Conservation (phyloP, 2,329 filamentous ascomycete genomes). For the Pseudogymnoascus sp. region DNA sequence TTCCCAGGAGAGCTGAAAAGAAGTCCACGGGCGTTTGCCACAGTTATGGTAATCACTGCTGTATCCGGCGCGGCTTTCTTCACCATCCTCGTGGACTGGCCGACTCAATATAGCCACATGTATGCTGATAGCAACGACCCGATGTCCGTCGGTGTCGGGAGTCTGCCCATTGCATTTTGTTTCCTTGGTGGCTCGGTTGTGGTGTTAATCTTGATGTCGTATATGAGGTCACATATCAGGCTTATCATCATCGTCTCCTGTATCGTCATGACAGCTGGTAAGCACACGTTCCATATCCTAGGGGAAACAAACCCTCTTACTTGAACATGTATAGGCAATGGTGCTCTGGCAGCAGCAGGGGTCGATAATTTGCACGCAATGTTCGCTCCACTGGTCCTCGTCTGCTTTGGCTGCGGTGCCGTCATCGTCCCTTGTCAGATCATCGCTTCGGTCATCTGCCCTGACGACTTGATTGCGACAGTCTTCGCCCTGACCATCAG, state of each 20-base stretch:
- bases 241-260: constrained; percentile 52
- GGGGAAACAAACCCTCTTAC: no score
- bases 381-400: constrained; percentile 46
- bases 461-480: constrained; percentile 62
- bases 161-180: constrained; percentile 43
- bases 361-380: constrained; percentile 44
- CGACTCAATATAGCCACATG: constrained; percentile 55
- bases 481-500: constrained; percentile 59
- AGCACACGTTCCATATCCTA: no score
- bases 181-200: constrained; percentile 49
- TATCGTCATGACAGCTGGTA: constrained; percentile 51
- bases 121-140: constrained; percentile 41
- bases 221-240: constrained; percentile 45
- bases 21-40: constrained; percentile 40
- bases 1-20: constrained; percentile 44
- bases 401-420: constrained; percentile 57
- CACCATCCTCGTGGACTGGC: constrained; percentile 50
- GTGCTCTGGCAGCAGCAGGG: constrained; percentile 42
- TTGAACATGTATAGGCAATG: constrained; percentile 35
- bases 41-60: constrained; percentile 50
- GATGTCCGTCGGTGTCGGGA: constrained; percentile 54
- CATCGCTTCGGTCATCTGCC: constrained; percentile 61
- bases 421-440: constrained; percentile 61
- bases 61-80: constrained; percentile 53
- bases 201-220: constrained; percentile 37